Percentiles rank a stretch among this genome's conserved stretches.
Conservation (phyloP, 148 eudicot genomes). For the Chenopodium formosanum region DNA sequence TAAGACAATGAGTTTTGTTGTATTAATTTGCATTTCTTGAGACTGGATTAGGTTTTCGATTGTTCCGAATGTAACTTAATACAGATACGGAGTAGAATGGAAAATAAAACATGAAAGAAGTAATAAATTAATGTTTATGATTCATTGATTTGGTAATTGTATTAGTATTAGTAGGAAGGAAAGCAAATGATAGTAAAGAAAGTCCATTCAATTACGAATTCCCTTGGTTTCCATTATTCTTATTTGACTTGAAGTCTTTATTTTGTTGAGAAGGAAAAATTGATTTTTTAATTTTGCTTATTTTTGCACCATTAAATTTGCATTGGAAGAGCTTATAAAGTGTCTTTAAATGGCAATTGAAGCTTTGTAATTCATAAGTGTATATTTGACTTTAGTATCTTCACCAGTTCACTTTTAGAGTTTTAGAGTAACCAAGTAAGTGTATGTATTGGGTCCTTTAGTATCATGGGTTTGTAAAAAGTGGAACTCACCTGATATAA, state of each 20-base stretch:
- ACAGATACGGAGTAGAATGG: neutral
- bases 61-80: too few species aligned
- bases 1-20: neutral
- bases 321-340: neutral
- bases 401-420: neutral
- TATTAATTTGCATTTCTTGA: neutral
- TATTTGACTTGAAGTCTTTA: neutral
- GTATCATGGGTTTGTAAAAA: neutral
- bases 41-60: neutral
- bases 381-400: neutral
- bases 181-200: neutral
- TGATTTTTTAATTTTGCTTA: neutral
- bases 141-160: neutral
- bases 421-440: neutral
- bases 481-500: neutral
- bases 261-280: neutral
- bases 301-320: neutral
- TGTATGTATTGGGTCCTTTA: neutral
- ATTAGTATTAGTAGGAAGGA: neutral
- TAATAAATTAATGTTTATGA: neutral
- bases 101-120: neutral
- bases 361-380: neutral
- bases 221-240: neutral
- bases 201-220: neutral
- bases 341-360: neutral